A percentile compares a stretch with the other conserved stretches of the same genome.
phyloP scores from a whole-genome alignment of 352 stramenopile genomes.

The Globisporangium alternatum region DNA sequence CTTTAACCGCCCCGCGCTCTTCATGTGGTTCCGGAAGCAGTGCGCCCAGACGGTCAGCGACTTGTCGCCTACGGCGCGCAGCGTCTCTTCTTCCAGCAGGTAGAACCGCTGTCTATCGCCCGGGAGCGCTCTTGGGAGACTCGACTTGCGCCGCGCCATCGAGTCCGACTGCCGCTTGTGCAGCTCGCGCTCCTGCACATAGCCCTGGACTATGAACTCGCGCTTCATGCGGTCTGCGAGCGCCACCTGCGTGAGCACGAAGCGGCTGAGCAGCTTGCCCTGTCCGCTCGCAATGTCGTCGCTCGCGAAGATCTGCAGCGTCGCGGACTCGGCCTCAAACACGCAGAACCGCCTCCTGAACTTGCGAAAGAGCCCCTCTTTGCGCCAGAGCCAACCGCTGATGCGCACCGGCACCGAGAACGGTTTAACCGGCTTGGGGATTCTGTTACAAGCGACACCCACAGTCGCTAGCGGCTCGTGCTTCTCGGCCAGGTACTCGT shows the following conservation, averaged over 20 bases:
- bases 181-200: constrained; percentile 37
- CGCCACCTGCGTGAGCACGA: constrained; percentile 48
- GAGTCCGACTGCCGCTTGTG: constrained; percentile 43
- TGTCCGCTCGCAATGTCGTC: constrained; percentile 33
- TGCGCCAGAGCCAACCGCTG: constrained; percentile 55
- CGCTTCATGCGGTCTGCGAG: constrained; percentile 29
- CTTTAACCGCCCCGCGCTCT: constrained; percentile 28
- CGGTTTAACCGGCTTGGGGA: constrained; percentile 6
- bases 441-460: background rate
- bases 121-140: constrained; percentile 20
- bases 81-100: constrained; percentile 30
- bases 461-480: constrained; percentile 16
- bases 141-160: constrained; percentile 27
- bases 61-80: constrained; percentile 48
- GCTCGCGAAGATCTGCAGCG: constrained; percentile 43
- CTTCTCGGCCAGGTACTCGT: constrained; percentile 64
- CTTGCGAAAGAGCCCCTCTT: constrained; percentile 39
- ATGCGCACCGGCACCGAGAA: constrained; percentile 32
- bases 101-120: constrained; percentile 47
- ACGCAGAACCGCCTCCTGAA: constrained; percentile 58
- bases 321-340: constrained; percentile 37
- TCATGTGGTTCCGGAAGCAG: constrained; percentile 66
- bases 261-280: constrained; percentile 31
- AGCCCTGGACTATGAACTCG: constrained; percentile 34
- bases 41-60: constrained; percentile 48